A percentile compares a stretch with the other conserved stretches of the same genome.
Evolutionary conservation across 352 stramenopile genomes (phyloP).

Genomic region (Globisporangium viniferum): DNA sequence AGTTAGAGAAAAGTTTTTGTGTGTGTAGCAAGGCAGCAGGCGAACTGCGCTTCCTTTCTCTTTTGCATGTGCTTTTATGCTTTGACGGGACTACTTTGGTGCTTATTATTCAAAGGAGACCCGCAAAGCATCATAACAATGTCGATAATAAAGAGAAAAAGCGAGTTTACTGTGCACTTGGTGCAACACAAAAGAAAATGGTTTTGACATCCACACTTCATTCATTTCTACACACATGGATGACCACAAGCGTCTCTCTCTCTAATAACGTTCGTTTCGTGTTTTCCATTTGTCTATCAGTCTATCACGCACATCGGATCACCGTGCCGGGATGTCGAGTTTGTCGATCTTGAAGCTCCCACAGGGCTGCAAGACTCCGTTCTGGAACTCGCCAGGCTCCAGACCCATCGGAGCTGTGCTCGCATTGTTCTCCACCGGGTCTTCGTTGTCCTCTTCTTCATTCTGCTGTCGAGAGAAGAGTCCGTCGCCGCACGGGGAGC

Average conservation of each 20-base stretch:
- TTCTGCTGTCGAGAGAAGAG: conserved; percentile 41
- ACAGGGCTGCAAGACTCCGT: conserved; percentile 40
- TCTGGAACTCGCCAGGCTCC: conserved; percentile 38
- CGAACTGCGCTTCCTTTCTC: conserved; percentile 1
- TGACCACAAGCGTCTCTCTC: neutral
- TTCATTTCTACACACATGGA: neutral
- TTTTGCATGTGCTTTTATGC: neutral
- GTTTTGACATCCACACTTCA: neutral
- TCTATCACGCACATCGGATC: neutral
- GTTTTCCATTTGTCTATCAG: neutral
- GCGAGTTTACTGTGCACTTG: neutral
- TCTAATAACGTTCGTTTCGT: neutral
- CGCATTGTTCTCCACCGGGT: conserved; percentile 1
- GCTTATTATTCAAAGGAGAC: neutral
- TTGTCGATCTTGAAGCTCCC: conserved; percentile 44
- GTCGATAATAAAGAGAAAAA: conserved; percentile 1
- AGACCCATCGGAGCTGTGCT: conserved; percentile 12
- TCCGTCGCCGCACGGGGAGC: conserved; percentile 47
- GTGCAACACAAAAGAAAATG: neutral
- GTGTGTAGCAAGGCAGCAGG: conserved; percentile 9
- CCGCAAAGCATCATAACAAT: neutral
- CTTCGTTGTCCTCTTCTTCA: conserved; percentile 23
- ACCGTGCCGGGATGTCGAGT: conserved; percentile 28
- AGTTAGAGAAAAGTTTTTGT: conserved; percentile 69
- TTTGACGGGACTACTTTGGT: neutral